Percentiles rank a stretch among this genome's conserved stretches.
Evolutionary conservation across 495 filamentous ascomycete genomes (phyloP).

Genomic region (Podospora australis): DNA sequence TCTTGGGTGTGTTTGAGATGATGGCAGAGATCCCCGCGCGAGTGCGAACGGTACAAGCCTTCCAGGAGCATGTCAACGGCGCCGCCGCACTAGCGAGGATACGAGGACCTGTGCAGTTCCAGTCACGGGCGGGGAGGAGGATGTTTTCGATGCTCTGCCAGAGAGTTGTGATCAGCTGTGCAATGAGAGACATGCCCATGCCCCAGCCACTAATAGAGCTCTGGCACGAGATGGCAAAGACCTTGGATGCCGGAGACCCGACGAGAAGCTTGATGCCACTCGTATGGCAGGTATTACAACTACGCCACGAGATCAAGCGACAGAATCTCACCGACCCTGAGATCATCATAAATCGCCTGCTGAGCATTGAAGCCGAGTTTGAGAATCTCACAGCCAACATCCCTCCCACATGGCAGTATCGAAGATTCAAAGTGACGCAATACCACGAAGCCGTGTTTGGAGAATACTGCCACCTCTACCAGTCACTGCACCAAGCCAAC

Average conservation of each 20-base stretch:
- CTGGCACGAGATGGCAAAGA: constrained; percentile 26
- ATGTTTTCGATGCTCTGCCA: constrained; percentile 54
- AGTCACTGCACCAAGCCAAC: constrained; percentile 44
- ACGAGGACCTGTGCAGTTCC: constrained; percentile 51
- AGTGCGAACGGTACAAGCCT: constrained; percentile 42
- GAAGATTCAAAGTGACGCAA: constrained; percentile 25
- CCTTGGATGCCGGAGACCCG: constrained; percentile 19
- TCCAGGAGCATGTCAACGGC: constrained; percentile 55
- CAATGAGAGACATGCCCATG: constrained; percentile 32
- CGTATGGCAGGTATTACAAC: constrained; percentile 40
- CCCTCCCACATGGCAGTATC: constrained; percentile 33
- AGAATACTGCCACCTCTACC: constrained; percentile 50
- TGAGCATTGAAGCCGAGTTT: constrained; percentile 47
- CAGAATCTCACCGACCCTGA: constrained; percentile 32
- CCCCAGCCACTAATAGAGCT: constrained; percentile 32
- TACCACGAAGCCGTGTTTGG: constrained; percentile 38
- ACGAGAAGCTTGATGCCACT: constrained; percentile 23
- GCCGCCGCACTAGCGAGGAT: constrained; percentile 51
- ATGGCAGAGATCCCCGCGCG: constrained; percentile 41
- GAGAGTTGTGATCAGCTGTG: constrained; percentile 36
- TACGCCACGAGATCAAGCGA: constrained; percentile 36
- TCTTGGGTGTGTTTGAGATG: constrained; percentile 53
- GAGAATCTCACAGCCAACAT: constrained; percentile 36
- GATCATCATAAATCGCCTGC: constrained; percentile 40
- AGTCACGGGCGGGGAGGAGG: constrained; percentile 45